phyloP scores from a whole-genome alignment of 495 filamentous ascomycete genomes.

The Saxophila tyrrhenica region DNA sequence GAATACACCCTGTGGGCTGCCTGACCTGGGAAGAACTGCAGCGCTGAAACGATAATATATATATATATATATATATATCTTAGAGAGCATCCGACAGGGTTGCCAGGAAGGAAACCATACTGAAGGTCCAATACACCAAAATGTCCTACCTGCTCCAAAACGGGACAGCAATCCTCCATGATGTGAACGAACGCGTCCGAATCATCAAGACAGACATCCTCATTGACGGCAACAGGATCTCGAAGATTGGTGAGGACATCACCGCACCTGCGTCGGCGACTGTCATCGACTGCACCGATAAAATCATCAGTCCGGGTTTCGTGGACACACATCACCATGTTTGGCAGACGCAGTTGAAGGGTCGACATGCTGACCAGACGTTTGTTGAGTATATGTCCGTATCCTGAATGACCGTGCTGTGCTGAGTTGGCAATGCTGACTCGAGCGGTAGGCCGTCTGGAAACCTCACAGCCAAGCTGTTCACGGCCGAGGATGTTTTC shows the following conservation, averaged over 20 bases:
- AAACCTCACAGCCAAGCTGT: neutral
- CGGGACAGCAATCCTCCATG: conserved; percentile 4
- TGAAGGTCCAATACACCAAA: no score
- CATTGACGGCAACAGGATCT: conserved; percentile 1
- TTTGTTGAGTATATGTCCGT: conserved; percentile 1
- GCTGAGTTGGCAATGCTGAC: neutral
- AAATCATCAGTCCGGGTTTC: conserved; percentile 49
- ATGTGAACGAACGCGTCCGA: neutral
- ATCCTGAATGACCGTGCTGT: neutral
- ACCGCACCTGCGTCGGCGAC: neutral
- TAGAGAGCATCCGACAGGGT: no score
- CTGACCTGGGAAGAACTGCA: no score
- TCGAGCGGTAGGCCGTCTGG: neutral
- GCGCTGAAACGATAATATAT: no score
- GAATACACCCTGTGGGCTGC: no score
- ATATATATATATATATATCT: no score
- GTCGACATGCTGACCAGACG: conserved; percentile 8
- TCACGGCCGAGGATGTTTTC: conserved; percentile 39
- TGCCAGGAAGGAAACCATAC: no score
- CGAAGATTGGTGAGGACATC: conserved; percentile 3
- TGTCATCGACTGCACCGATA: conserved; percentile 40
- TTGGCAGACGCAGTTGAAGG: conserved; percentile 38
- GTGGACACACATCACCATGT: conserved; percentile 50
- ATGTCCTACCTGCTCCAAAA: neutral
- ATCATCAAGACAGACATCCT: conserved; percentile 1